A percentile compares a stretch with the other conserved stretches of the same genome.
phyloP scores from a whole-genome alignment of 1,139 yeast species.

The Taphrina betulina region DNA sequence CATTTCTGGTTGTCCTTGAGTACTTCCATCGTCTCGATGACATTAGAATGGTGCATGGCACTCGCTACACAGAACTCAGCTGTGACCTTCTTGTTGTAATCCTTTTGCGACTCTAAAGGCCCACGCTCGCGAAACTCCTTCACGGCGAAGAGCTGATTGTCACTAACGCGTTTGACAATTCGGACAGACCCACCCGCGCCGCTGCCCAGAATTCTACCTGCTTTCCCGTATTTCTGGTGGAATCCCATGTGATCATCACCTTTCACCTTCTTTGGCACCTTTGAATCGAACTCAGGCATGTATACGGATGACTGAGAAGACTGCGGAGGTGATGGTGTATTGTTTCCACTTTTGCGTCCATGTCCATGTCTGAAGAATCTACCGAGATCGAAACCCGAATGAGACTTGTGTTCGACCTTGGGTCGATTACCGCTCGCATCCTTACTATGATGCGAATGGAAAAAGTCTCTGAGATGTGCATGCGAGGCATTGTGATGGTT shows the following conservation, averaged over 20 bases:
- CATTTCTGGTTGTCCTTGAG: constrained; percentile 81
- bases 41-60: constrained; percentile 88
- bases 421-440: constrained; percentile 7
- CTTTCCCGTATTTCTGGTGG: constrained; percentile 79
- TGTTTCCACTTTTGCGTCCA: not conserved
- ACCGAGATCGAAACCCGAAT: constrained; percentile 26
- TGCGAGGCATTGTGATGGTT: constrained; percentile 31
- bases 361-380: constrained; percentile 30
- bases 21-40: constrained; percentile 89
- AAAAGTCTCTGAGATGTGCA: constrained; percentile 25
- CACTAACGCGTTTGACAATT: constrained; percentile 75
- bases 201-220: constrained; percentile 87
- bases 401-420: constrained; percentile 26
- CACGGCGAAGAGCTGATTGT: constrained; percentile 86
- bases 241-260: constrained; percentile 47
- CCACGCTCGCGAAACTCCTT: constrained; percentile 90
- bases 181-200: constrained; percentile 99
- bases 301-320: constrained; percentile 20
- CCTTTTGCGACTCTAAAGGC: constrained; percentile 78
- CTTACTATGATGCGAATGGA: constrained; percentile 18
- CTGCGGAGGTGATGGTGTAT: constrained; percentile 14
- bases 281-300: constrained; percentile 31
- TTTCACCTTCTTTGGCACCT: constrained; percentile 32
- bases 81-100: constrained; percentile 91
- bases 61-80: constrained; percentile 98